phyloP scores from a whole-genome alignment of 2,329 filamentous ascomycete species.

The Colletotrichum lentis region DNA sequence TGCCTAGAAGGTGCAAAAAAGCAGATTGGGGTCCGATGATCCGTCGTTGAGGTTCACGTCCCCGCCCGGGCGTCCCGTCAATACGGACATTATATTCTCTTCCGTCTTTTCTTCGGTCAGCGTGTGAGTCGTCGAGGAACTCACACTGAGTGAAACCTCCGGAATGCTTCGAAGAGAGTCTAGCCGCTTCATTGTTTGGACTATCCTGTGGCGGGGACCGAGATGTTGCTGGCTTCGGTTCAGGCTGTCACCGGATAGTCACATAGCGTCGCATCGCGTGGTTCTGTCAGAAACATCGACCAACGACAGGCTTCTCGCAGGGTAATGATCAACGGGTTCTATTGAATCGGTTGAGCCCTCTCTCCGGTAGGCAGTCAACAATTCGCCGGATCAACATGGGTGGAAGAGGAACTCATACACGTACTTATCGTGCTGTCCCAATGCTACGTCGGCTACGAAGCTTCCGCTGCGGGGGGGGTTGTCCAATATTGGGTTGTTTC shows the following conservation, averaged over 20 bases:
- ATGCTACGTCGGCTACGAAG: conserved; percentile 1
- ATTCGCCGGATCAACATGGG: neutral
- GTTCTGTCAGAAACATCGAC: conserved; percentile 2
- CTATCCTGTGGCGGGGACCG: neutral
- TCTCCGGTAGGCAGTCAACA: neutral
- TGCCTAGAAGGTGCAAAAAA: neutral
- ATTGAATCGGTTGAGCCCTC: neutral
- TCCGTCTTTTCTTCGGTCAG: neutral
- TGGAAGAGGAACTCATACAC: neutral
- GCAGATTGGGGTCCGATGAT: conserved; percentile 11
- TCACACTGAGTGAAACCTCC: conserved; percentile 16
- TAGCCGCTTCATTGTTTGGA: neutral
- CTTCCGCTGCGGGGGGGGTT: neutral
- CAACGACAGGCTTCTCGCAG: neutral
- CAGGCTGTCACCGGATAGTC: conserved; percentile 11
- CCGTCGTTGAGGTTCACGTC: conserved; percentile 19
- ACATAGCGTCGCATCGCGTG: conserved; percentile 22
- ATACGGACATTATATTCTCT: conserved; percentile 17
- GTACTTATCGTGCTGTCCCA: neutral
- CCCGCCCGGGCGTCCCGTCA: conserved; percentile 6
- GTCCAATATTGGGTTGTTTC: neutral
- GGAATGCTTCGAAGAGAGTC: conserved; percentile 18
- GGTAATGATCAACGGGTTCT: conserved; percentile 23
- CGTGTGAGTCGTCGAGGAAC: neutral
- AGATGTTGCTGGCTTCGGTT: conserved; percentile 5